Base-by-base conservation (phyloP, 1,284 basidiomycete species). In the Moesziomyces globuligerus region DNA sequence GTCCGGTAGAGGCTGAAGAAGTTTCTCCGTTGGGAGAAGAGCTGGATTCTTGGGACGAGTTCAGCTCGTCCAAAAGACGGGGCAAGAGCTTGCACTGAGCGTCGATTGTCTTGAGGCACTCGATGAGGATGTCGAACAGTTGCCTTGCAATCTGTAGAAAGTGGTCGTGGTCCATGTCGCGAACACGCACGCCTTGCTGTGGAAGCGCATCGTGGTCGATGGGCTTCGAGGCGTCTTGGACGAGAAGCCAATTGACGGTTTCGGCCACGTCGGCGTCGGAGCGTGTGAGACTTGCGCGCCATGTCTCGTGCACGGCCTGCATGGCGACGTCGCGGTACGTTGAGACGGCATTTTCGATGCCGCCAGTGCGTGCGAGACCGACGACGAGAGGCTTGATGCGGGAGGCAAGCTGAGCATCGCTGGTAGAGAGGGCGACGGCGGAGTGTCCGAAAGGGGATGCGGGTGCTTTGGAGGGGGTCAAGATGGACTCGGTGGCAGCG, bases 271-370 rank as follows among this genome's bases (percentile, higher is more conserved):
- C 56, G 15, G 42, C 29, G 28, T 45, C 42, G 4, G 39, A n/a
- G 17, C 41, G 44, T 9, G 58, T 48, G 2, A 75, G 46, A 3
- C 51, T 52, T 0, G 53, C 39, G 7, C 37, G 47, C 56, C 72
- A 59, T 6, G 89, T 85, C 15, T 86, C 86, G 59, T 87, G 85
- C 21, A 94, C 85, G 56, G 91, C 89, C 10, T 84, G 84, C 56
- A 93, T 84, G 10, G 90, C 90, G 1, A 88, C 87, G 42, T 91
- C 89, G 68, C 90, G 85, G 91, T 93, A 98, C 13, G 89, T 87
- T 2, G 86, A 74, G 15, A 90, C 85, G 0, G 90, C 88, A 46
- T 89, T 88, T 36, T 89, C 89, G 36, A 92, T 82, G 6, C 89
- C 90, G 26, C 87, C 88, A 2, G 92, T 93, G 58, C 90, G 86